These are phyloP conservation scores for Basidiobolus meristosporus DNA, from an alignment of 371 early-diverging fungal species.

Conservation along the genomic window DNA sequence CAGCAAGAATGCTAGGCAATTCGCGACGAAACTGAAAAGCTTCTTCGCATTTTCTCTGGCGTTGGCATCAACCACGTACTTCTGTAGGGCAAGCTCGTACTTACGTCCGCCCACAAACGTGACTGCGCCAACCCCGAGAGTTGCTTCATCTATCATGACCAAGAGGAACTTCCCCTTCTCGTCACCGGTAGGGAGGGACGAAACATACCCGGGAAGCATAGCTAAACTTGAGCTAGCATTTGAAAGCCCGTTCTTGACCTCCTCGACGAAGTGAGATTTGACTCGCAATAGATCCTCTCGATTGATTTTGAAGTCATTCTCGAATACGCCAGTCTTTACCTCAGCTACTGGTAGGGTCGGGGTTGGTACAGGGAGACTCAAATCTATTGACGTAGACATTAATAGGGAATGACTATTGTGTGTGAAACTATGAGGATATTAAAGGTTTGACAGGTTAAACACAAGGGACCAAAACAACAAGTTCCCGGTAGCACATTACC, in stretches of 20 bases:
- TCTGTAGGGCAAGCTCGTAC: slow-evolving; percentile 50
- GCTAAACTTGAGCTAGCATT: slow-evolving; percentile 36
- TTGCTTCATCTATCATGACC: slow-evolving; percentile 83
- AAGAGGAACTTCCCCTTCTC: slow-evolving; percentile 74
- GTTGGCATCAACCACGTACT: slow-evolving; percentile 58
- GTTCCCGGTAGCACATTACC: too few relatives aligned
- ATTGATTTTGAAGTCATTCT: too few relatives aligned
- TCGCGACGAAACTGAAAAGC: slow-evolving; percentile 82
- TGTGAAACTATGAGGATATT: too few relatives aligned
- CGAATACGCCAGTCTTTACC: too few relatives aligned
- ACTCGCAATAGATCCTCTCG: too few relatives aligned
- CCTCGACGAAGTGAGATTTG: slow-evolving; percentile 41
- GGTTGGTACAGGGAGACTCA: too few relatives aligned
- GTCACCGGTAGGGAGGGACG: slow-evolving; percentile 52
- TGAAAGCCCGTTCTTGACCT: slow-evolving; percentile 57
- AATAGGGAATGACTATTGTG: too few relatives aligned
- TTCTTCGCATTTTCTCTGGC: slow-evolving; percentile 39
- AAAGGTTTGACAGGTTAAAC: too few relatives aligned
- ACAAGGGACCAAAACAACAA: too few relatives aligned
- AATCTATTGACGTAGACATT: too few relatives aligned
- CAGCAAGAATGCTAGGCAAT: slow-evolving; percentile 29
- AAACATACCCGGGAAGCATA: slow-evolving; percentile 81
- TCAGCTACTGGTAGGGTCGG: too few relatives aligned
- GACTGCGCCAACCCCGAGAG: slow-evolving; percentile 71
- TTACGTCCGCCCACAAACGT: slow-evolving; percentile 50